Evolutionary conservation across 2,329 filamentous ascomycete species (phyloP).

Genomic region (Fusarium chaquense): DNA sequence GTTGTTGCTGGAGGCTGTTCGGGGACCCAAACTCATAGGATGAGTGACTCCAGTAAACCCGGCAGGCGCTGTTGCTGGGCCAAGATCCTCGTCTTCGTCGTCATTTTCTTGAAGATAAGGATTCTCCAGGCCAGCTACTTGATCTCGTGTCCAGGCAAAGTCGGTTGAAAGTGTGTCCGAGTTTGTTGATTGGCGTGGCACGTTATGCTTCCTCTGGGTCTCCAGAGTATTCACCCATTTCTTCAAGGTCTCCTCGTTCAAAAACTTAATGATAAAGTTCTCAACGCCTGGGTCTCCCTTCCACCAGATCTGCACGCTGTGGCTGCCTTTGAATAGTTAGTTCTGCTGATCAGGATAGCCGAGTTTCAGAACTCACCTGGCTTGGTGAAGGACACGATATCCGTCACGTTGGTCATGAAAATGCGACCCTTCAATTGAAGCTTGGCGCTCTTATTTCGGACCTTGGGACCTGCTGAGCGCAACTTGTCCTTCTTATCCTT

Average conservation of each 20-base stretch:
- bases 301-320: conserved; percentile 98
- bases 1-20: conserved; percentile 75
- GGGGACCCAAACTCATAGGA: conserved; percentile 47
- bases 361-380: conserved; percentile 72
- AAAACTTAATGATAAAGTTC: conserved; percentile 94
- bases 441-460: conserved; percentile 76
- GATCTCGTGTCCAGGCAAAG: conserved; percentile 82
- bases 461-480: conserved; percentile 67
- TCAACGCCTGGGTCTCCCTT: conserved; percentile 96
- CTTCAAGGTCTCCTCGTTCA: conserved; percentile 90
- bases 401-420: conserved; percentile 99
- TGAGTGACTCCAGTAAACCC: conserved; percentile 51
- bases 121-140: conserved; percentile 78
- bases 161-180: conserved; percentile 71
- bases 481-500: conserved; percentile 81
- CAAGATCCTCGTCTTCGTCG: conserved; percentile 67
- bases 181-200: conserved; percentile 60
- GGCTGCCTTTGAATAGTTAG: conserved; percentile 73
- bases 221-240: conserved; percentile 90
- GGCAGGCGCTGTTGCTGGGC: conserved; percentile 53
- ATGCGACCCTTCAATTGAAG: conserved; percentile 96
- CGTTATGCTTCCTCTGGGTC: conserved; percentile 75
- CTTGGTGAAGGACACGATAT: conserved; percentile 88
- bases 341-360: neutral
- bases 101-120: conserved; percentile 78